Base-by-base conservation (phyloP, 176 grass and related monocot species). In the Bolboschoenus planiculmis region DNA sequence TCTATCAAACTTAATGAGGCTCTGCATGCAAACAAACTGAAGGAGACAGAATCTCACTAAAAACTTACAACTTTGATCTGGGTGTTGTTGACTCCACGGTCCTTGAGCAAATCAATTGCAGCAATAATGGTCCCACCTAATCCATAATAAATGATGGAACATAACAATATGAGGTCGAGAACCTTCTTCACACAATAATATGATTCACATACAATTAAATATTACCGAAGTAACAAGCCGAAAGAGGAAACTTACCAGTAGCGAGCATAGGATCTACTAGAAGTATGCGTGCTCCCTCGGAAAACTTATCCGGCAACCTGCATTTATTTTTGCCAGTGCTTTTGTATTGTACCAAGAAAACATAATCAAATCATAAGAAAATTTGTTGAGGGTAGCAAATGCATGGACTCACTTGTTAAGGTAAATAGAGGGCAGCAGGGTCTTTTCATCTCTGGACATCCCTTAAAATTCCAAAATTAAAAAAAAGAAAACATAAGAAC, bases 251-350 rank as follows among this genome's bases (percentile, higher is more conserved):
- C n/a, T 53, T 89, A 94, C 92, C 89, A 59, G 89, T 94, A 77
- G 92, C 92, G 18, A 94, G 92, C 92, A 94, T 94, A 87, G 92
- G 89, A 91, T 94, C 92, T 20, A 94, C 73, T 47, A 91, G 39
- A 55, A 94, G 84, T 63, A 94, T 77, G 35, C 76, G 80, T 29
- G 87, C 85, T 81, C 73, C 89, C 39, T 89, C 84, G 13, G 82
- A 58, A 80, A 94, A 91, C n/a, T 70, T 91, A 84, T 84, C 65
- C 34, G 92, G 92, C 86, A 94, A 89, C n/a, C 89, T 91, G 87
- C 80, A 86, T 72, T n/a, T 84, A 44, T 10, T 65, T 57, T 76
- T 27, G 37, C 15, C 39, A 58, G 39, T 72, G 34, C 74, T 18
- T 6, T 75, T 53, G 47, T 78, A 14, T 54, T 78, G 54, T 80